phyloP scores from a whole-genome alignment of 2,329 filamentous ascomycete genomes.

The Colletotrichum gigasporum region DNA sequence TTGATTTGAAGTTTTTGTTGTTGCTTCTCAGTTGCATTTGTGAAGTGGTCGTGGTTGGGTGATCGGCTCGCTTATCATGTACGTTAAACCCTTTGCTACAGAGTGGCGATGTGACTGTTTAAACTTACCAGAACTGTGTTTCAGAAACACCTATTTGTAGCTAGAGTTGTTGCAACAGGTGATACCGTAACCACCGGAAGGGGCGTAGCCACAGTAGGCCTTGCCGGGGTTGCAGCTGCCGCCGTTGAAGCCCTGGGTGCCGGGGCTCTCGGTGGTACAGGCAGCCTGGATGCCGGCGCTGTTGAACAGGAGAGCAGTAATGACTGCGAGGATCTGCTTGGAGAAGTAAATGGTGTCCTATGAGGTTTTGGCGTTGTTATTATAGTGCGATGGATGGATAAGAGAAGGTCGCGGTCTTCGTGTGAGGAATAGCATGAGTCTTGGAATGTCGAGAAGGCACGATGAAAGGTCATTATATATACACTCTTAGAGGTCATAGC shows the following conservation, averaged over 20 bases:
- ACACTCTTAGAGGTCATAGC: no score
- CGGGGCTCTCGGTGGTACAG: not conserved
- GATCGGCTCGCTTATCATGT: no score
- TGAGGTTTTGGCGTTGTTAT: not conserved
- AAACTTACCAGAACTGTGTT: no score
- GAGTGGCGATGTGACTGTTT: no score
- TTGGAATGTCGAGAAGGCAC: no score
- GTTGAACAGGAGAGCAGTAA: not conserved
- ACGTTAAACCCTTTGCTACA: no score
- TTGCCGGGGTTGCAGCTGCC: not conserved
- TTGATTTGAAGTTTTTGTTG: no score
- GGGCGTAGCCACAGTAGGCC: not conserved
- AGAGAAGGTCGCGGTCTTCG: no score
- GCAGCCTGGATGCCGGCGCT: not conserved
- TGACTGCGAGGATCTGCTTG: not conserved
- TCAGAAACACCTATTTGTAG: not conserved
- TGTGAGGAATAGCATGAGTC: no score
- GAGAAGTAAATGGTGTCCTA: not conserved
- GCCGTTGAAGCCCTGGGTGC: not conserved
- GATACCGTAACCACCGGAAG: not conserved
- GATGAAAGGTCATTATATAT: no score
- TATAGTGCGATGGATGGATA: not conserved
- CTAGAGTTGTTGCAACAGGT: not conserved
- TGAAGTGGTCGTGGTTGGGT: no score
- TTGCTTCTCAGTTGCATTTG: no score